Percentiles rank a stretch among this genome's conserved stretches.
These are phyloP conservation scores for Phytophthora chlamydospora DNA, from an alignment of 352 stramenopile genomes.

Conservation along the genomic window DNA sequence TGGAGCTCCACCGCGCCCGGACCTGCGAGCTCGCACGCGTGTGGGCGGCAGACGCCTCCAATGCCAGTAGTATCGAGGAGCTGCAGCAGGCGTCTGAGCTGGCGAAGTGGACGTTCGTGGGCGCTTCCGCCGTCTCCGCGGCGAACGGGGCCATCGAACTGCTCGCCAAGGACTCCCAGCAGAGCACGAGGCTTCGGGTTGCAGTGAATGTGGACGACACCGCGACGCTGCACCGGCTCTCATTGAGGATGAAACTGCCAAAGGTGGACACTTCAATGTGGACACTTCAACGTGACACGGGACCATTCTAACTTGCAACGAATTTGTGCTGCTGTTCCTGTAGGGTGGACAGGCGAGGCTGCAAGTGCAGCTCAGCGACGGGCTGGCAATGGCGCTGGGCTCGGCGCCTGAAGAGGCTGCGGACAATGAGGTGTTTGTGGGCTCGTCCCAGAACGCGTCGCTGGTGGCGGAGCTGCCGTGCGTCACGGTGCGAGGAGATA, in stretches of 20 bases:
- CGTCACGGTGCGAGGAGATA: conserved; percentile 21
- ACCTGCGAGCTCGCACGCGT: conserved; percentile 39
- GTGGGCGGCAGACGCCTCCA: conserved; percentile 36
- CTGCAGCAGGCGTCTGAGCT: conserved; percentile 28
- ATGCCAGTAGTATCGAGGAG: conserved; percentile 8
- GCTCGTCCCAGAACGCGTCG: conserved; percentile 41
- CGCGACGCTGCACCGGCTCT: conserved; percentile 26
- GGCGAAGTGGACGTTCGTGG: conserved; percentile 16
- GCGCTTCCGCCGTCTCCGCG: conserved; percentile 31
- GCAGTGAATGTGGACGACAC: conserved; percentile 6
- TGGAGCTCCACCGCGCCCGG: conserved; percentile 44
- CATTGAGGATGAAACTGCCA: conserved; percentile 30
- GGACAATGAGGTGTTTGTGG: conserved; percentile 31
- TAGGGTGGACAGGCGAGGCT: conserved; percentile 35
- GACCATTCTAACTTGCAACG: not conserved
- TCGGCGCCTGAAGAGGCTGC: conserved; percentile 13
- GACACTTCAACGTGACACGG: not conserved
- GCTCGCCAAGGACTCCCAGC: not conserved
- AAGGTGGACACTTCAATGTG: conserved; percentile 24
- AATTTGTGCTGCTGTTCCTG: not conserved
- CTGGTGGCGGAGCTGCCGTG: conserved; percentile 48
- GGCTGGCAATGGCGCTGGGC: conserved; percentile 37
- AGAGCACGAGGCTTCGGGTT: conserved; percentile 17
- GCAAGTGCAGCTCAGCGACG: conserved; percentile 30
- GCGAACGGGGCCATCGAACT: conserved; percentile 19